Percentiles rank a stretch among this genome's conserved stretches.
phyloP scores from a whole-genome alignment of 2,329 filamentous ascomycete genomes.

The Pseudocercospora eumusae region DNA sequence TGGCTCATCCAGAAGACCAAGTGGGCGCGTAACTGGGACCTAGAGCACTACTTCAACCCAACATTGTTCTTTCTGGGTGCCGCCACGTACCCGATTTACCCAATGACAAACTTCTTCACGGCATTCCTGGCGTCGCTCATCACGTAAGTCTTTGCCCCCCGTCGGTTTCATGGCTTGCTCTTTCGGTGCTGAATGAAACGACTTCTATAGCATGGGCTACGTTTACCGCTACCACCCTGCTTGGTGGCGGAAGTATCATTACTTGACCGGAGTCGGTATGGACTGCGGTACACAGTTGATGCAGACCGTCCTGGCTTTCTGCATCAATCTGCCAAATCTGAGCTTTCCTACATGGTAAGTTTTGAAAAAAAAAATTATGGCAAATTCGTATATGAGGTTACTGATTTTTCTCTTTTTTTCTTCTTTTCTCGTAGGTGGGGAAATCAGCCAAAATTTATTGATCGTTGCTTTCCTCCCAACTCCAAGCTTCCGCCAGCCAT shows the following conservation, averaged over 20 bases:
- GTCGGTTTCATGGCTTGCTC: background rate
- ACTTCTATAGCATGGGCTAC: slow-evolving; percentile 23
- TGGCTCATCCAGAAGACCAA: slow-evolving; percentile 18
- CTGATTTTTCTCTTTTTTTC: too few relatives aligned
- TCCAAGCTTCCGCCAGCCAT: slow-evolving; percentile 15
- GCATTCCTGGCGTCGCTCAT: slow-evolving; percentile 15
- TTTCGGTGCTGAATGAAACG: background rate
- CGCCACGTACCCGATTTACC: slow-evolving; percentile 14
- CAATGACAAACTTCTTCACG: slow-evolving; percentile 20
- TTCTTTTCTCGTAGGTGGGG: slow-evolving; percentile 9
- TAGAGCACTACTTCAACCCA: slow-evolving; percentile 21
- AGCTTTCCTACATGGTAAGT: slow-evolving; percentile 12
- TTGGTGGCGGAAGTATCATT: slow-evolving; percentile 26
- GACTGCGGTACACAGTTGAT: slow-evolving; percentile 16
- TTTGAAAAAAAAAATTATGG: background rate
- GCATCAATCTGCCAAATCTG: slow-evolving; percentile 17
- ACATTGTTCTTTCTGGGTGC: slow-evolving; percentile 21
- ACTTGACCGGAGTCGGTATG: slow-evolving; percentile 18
- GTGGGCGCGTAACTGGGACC: slow-evolving; percentile 20
- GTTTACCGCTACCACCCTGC: slow-evolving; percentile 22
- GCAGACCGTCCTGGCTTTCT: slow-evolving; percentile 18
- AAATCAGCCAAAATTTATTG: slow-evolving; percentile 2
- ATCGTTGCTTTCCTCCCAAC: slow-evolving; percentile 19
- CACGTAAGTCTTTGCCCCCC: slow-evolving; percentile 10
- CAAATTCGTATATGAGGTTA: background rate